Base-by-base conservation (phyloP, 2,329 filamentous ascomycete genomes). In the Malbranchea zuffiana region DNA sequence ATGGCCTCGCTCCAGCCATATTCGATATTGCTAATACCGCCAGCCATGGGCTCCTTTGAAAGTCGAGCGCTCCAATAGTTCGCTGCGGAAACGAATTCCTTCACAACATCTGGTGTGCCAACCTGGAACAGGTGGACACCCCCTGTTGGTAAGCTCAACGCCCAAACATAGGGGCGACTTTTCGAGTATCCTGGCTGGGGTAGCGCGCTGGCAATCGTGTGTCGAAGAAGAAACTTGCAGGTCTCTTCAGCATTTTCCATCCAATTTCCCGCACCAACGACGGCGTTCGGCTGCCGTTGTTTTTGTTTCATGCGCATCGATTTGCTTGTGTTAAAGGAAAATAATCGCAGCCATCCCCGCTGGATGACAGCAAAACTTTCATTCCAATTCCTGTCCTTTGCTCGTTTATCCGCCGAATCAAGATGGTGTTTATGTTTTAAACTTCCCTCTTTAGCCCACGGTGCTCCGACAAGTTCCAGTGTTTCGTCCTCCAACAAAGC, bases 51-150 rank as follows among this genome's bases (percentile, higher is more conserved):
- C 54, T 96, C 86, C 44, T 93, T 95, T 52, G 86, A 94, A 20
- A 96, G 69, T 35, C 90, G 75, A 2, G 90, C 88, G 53, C 85
- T 90, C 90, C 90, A 98, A 62, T 96, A 98, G 61, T 98, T 98
- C 50, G 84, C 85, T 1, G 87, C 92, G 12, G 76, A 80, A 35
- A 96, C 87, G 51, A 95, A 98, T 56, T 98, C 90, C 49, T 82
- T 81, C 49, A 87, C 82, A 50, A 96, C 94, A 50, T 98, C 90
- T 0, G 84, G 77, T 1, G 90, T 98, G 39, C 90, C 90, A 32
- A 90, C 90, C 53, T 96, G 87, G 71, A 98, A 98, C n/a, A 98
- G 71, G 56, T 98, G 90, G 1, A 98, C 87, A 0, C 88, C 88
- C 8, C 90, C 90, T 1, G 80, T 92, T 0, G 90, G 88, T 30